Evolutionary conservation across 2,329 filamentous ascomycete genomes (phyloP), one percentile per base, ranked within the genome.

Genomic region (Aspergillus alliaceus): DNA sequence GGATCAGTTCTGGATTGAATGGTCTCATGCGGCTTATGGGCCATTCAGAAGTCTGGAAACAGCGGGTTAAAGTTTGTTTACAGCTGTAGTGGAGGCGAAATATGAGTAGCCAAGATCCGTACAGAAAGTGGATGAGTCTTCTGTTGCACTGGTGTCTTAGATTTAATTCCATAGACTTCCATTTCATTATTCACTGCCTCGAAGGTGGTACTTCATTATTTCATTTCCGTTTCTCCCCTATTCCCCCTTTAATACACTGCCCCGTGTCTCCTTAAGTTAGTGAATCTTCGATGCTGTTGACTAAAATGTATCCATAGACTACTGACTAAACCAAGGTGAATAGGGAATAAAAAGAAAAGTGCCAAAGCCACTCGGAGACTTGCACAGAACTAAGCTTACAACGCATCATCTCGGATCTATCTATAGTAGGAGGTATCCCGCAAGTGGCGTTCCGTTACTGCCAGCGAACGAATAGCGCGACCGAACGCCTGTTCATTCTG

Each of bases 401-500:
- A 52, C 49, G 12, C 35, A 44, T 44, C 20, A 24, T 34, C 27
- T 35, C 22, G 18, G 39, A 32, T 32, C 51, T 46, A 53, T 53
- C 25, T 53, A 53, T 53, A 53, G 51, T n/a, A n/a, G n/a, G n/a
- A n/a, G n/a, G n/a, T n/a, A 42, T 31, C 40, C 51, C 39, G 51
- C 12, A 35, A 46, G 51, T 56, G 53, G 53, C 53, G 53, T 56
- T 42, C 35, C 20, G n/a, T 24, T 24, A 44, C 34, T 39, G 12
- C 53, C 53, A 20, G 27, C n/a, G 25, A n/a, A 51, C 29, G 37
- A 56, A 56, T 58, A 15, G n/a, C n/a, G n/a, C n/a, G n/a, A n/a
- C n/a, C n/a, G 51, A 55, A 58, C 51, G 58, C 58, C 37, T 55
- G 55, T 54, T 49, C 51, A 40, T 55, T 20, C 55, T 59, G 54